These are phyloP conservation scores for Pedinophyceae sp. DNA, from an alignment of 139 green algal genomes.

Conservation along the genomic window DNA sequence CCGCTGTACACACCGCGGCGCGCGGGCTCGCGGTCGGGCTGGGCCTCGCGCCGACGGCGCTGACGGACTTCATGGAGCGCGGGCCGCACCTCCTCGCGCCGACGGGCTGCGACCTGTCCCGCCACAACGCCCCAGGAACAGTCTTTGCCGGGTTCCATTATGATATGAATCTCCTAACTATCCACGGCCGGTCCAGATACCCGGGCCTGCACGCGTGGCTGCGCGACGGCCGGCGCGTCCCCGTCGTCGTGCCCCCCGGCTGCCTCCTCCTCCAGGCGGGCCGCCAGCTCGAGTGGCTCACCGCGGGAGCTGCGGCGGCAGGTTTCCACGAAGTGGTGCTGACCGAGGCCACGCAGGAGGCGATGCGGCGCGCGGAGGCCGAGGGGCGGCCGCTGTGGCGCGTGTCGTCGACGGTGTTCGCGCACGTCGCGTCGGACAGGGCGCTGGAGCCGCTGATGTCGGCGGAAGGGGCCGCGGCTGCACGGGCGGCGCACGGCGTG, in stretches of 20 bases:
- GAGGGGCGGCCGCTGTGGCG: constrained; percentile 55
- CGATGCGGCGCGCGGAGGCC: constrained; percentile 24
- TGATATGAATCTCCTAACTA: constrained; percentile 87
- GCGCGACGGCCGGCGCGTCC: constrained; percentile 41
- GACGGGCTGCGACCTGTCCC: constrained; percentile 60
- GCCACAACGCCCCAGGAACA: constrained; percentile 30
- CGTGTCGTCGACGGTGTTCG: constrained; percentile 77
- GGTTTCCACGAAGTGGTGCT: constrained; percentile 84
- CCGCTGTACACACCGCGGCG: constrained; percentile 17
- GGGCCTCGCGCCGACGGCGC: constrained; percentile 36
- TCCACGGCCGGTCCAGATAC: constrained; percentile 62
- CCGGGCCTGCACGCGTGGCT: constrained; percentile 65
- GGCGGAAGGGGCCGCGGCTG: neutral
- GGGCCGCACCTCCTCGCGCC: constrained; percentile 81
- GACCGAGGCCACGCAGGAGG: constrained; percentile 38
- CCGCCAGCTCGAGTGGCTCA: constrained; percentile 83
- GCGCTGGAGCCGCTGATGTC: constrained; percentile 19
- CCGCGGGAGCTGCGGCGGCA: constrained; percentile 53
- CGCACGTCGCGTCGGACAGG: constrained; percentile 45
- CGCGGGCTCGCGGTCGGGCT: constrained; percentile 50
- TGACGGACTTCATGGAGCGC: constrained; percentile 47
- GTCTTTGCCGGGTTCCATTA: constrained; percentile 75
- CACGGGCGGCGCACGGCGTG: neutral
- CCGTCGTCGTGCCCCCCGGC: constrained; percentile 46
- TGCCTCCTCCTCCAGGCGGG: constrained; percentile 80